Base-by-base conservation (phyloP, 2,329 filamentous ascomycete species). In the Alternaria sp. region DNA sequence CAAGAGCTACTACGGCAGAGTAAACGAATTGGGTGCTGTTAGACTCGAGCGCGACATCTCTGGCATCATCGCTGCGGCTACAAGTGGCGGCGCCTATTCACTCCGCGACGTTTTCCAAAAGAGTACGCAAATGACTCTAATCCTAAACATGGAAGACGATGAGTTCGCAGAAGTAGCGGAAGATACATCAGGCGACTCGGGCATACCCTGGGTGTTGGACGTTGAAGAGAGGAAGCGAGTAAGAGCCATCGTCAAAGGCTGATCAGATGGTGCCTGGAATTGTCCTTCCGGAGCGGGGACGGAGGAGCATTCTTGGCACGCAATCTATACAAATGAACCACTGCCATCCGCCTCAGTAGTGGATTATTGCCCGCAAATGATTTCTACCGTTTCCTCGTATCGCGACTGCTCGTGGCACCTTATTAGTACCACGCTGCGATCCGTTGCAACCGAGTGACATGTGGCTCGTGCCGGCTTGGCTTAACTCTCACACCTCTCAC, bases 81-180 rank as follows among this genome's bases (percentile, higher is more conserved):
- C 93, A 2, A 86, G 84, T 65, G 92, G 90, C 3, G 86, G 86
- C 5, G 89, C 91, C 73, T 97, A 97, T 76, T 87, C 87, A 2
- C 86, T 96, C 36, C 85, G 93, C 30, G 93, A 97, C 74, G 81
- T 87, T 4, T 97, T 97, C 82, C 85, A 86, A 26, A 88, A 90
- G 73, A 92, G 91, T 61, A 86, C 86, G 62, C 93, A 97, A 84
- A 90, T 97, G 72, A 88, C 91, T 61, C 88, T 96, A 84, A 88
- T 97, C 15, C 89, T 95, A 77, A 95, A 94, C 71, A 96, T 97
- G 93, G 94, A 97, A 77, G 92, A 96, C 32, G 94, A 97, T 61
- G 95, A 97, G 80, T 97, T 93, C 92, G 92, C 95, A 51, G 93
- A 96, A 79, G 80, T 94, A 43, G 78, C 81, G 43, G 74, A 80